phyloP scores from a whole-genome alignment of 1,284 basidiomycete species.

The Puccinia horiana region DNA sequence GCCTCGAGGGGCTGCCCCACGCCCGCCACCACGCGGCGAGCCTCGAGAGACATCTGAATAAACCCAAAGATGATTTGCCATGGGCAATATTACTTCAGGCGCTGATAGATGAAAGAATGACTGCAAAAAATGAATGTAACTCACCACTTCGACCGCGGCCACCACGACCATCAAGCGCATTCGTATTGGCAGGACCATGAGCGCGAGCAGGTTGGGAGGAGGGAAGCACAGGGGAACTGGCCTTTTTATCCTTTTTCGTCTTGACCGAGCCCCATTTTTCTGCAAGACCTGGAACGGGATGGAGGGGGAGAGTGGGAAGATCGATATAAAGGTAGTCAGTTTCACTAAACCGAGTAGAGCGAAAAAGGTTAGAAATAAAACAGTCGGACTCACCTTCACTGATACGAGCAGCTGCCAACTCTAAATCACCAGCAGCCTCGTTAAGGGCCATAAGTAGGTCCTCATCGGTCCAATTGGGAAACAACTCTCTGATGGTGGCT shows the following conservation, averaged over 20 bases:
- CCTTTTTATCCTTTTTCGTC: slow-evolving; percentile 74
- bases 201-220: slow-evolving; percentile 12
- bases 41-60: slow-evolving; percentile 33
- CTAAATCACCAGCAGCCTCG: slow-evolving; percentile 73
- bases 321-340: background rate
- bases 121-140: background rate
- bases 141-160: slow-evolving; percentile 43
- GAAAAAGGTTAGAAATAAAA: background rate
- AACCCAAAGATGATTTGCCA: background rate
- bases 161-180: slow-evolving; percentile 4
- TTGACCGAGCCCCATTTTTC: slow-evolving; percentile 83
- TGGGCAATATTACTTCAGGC: background rate
- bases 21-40: slow-evolving; percentile 38
- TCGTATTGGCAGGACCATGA: background rate
- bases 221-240: slow-evolving; percentile 8
- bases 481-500: slow-evolving; percentile 64
- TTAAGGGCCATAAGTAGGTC: slow-evolving; percentile 74
- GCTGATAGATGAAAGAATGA: background rate
- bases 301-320: background rate
- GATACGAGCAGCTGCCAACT: slow-evolving; percentile 74
- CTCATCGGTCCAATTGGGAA: slow-evolving; percentile 75
- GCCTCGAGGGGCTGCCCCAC: slow-evolving; percentile 45
- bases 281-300: slow-evolving; percentile 66
- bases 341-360: background rate
- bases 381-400: slow-evolving; percentile 68